Evolutionary conservation across 257 asterid genomes (phyloP), one percentile per base, ranked within the genome.

Genomic region (Eucommia ulmoides): DNA sequence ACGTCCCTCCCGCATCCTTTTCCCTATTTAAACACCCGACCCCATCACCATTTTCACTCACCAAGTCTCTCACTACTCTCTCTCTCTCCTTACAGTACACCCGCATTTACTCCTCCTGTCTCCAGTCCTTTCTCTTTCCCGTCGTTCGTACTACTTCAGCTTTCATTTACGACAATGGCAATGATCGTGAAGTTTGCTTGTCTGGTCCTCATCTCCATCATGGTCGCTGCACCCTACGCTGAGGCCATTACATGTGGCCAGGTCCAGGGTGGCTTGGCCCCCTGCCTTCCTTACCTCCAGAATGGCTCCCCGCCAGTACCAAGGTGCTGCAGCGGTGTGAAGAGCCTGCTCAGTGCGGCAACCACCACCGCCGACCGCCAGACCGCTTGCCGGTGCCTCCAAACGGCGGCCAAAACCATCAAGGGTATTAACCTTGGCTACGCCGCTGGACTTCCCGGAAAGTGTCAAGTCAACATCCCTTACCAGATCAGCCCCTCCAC

Each of bases 401-500:
- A 69, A 14, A 1, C 64, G 2, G 21, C 60, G 0, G 66, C 56
- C 16, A 7, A 9, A 1, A 19, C 61, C 1, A 12, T 29, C 64
- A 0, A 19, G 0, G 50, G 52, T 0, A 19, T 69, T 19, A 45
- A 73, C 54, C 9, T 19, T 14, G n/a, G 17, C 24, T 61, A 50
- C 63, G 91, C 82, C 0, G 74, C 74, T 17, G 65, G 55, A 10
- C 82, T 83, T 12, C 94, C 94, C 0, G 20, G 19, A 4, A 45
- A 14, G 6, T 83, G 94, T 44, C 67, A 72, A 3, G 71, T 79
- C 35, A 64, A 23, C 53, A 33, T 82, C 46, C 81, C 93, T 1
- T 79, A 74, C 77, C 29, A 65, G 53, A 83, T 83, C 51, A 59
- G 72, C 62, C 80, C 78, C 25, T 61, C 68, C 61, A 77, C 80